phyloP scores from a whole-genome alignment of 108 stramenopile species.

The Schizochytrium sp. region DNA sequence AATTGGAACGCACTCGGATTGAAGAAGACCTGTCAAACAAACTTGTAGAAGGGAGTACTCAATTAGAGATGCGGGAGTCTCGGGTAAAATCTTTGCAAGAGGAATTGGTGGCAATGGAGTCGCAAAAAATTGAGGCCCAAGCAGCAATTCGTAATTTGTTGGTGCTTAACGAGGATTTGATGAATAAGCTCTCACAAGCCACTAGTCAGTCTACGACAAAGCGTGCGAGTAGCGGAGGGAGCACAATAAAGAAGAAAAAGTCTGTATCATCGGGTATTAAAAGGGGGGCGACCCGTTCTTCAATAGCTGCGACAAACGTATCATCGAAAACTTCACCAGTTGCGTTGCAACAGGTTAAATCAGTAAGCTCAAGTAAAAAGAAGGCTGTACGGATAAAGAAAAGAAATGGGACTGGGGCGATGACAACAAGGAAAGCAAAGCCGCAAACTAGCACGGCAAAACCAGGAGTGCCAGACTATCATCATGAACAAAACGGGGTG shows the following conservation, averaged over 20 bases:
- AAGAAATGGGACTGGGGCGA: background rate
- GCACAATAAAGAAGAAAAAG: background rate
- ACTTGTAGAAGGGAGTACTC: background rate
- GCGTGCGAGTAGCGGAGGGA: background rate
- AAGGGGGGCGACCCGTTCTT: background rate
- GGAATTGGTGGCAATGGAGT: background rate
- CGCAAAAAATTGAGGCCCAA: conserved; percentile 15
- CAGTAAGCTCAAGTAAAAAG: no score
- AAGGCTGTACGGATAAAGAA: no score
- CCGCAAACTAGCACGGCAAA: background rate
- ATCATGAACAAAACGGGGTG: background rate
- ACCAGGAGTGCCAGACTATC: background rate
- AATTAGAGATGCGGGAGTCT: background rate
- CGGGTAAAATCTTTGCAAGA: conserved; percentile 15
- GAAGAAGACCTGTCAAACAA: background rate
- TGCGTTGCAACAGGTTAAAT: no score
- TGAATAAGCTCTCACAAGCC: background rate
- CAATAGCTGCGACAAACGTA: no score
- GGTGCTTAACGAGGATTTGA: background rate
- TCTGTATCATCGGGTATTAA: background rate
- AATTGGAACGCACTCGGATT: background rate
- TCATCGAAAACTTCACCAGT: no score
- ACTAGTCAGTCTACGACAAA: no score
- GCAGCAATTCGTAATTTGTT: conserved; percentile 26
- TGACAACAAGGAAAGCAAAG: background rate